A percentile compares a stretch with the other conserved stretches of the same genome.
These are phyloP conservation scores for Euclidium syriacum DNA, from an alignment of 345 rosid species.

Conservation along the genomic window DNA sequence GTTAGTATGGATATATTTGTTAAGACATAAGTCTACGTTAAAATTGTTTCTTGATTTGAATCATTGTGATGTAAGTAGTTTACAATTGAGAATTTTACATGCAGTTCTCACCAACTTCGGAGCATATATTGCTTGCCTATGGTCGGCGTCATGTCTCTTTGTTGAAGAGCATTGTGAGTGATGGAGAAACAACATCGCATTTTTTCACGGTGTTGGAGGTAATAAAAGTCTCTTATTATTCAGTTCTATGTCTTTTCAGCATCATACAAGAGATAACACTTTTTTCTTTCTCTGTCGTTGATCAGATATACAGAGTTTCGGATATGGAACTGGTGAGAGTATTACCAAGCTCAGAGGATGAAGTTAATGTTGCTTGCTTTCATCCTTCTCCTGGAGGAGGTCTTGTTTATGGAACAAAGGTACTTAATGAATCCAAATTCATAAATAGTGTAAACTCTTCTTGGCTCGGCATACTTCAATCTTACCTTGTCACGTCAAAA, in stretches of 20 bases:
- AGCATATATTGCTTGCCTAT: constrained; percentile 90
- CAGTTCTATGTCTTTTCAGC: no score
- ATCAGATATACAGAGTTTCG: constrained; percentile 85
- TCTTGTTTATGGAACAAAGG: constrained; percentile 91
- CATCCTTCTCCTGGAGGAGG: constrained; percentile 93
- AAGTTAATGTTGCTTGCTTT: constrained; percentile 96
- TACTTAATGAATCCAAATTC: constrained; percentile 12
- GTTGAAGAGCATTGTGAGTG: constrained; percentile 79
- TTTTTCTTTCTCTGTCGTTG: constrained; percentile 15
- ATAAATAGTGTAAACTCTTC: constrained; percentile 7
- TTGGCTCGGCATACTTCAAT: background rate
- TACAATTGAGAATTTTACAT: background rate
- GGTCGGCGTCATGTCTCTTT: constrained; percentile 96
- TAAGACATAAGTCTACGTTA: background rate
- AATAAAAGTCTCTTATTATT: no score
- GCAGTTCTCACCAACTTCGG: constrained; percentile 98
- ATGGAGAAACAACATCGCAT: constrained; percentile 74
- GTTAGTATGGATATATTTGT: constrained; percentile 32
- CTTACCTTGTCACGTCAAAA: no score
- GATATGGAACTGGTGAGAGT: constrained; percentile 91
- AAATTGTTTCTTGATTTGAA: background rate
- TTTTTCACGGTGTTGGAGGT: constrained; percentile 95
- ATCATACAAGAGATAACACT: background rate
- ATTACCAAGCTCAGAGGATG: constrained; percentile 93
- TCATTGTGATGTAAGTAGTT: background rate